Conservation (phyloP, 257 asterid species). For the Linaria vulgaris region DNA sequence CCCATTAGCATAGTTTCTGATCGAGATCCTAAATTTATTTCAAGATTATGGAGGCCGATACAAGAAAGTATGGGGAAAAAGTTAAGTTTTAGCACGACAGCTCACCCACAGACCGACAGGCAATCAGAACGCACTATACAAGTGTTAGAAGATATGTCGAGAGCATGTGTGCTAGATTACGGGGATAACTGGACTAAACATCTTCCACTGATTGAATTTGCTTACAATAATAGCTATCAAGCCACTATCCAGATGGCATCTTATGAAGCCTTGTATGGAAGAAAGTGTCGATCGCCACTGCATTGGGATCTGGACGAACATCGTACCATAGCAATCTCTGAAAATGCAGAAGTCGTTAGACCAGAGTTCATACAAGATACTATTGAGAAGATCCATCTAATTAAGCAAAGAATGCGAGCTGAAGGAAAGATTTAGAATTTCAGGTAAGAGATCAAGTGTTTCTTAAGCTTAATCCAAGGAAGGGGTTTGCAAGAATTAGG, state of each 20-base stretch:
- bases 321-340: too few species aligned
- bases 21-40: too few species aligned
- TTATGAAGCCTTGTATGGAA: slow-evolving; percentile 4
- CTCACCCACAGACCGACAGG: neutral
- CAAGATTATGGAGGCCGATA: neutral
- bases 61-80: neutral
- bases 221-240: slow-evolving; percentile 11
- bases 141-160: neutral
- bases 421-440: neutral
- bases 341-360: too few species aligned
- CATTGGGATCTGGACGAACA: slow-evolving; percentile 4
- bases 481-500: neutral
- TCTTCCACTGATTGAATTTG: neutral
- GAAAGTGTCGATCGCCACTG: neutral
- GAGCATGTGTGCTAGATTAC: slow-evolving; percentile 6
- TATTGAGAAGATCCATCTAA: neutral
- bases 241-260: neutral
- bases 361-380: too few species aligned
- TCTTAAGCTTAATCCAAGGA: neutral
- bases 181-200: neutral
- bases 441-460: neutral
- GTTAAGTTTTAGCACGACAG: neutral
- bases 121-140: slow-evolving; percentile 10
- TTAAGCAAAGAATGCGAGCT: neutral
- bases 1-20: too few species aligned